These are phyloP conservation scores for Aspergillus flavus DNA, from an alignment of 2,329 filamentous ascomycete genomes.

Conservation along the genomic window DNA sequence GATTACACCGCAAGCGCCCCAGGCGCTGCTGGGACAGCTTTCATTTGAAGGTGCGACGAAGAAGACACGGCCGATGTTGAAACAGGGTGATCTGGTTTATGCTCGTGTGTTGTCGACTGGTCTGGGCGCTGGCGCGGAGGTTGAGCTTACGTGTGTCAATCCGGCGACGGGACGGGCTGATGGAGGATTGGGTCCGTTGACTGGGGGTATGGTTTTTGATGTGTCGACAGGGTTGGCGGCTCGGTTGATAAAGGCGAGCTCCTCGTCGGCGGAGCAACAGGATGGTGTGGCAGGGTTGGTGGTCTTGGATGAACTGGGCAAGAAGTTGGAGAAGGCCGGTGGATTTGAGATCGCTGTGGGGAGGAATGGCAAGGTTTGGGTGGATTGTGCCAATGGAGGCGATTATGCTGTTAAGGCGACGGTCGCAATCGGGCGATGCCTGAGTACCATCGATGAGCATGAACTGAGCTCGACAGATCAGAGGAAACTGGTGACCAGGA, in stretches of 20 bases:
- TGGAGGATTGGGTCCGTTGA: slow-evolving; percentile 82
- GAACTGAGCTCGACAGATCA: slow-evolving; percentile 46
- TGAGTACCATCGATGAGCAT: slow-evolving; percentile 75
- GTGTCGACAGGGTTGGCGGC: slow-evolving; percentile 82
- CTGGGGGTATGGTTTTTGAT: slow-evolving; percentile 82
- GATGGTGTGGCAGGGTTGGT: slow-evolving; percentile 64
- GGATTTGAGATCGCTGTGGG: slow-evolving; percentile 94
- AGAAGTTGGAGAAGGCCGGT: slow-evolving; percentile 61
- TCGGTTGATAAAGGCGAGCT: slow-evolving; percentile 60
- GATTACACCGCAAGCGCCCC: slow-evolving; percentile 65
- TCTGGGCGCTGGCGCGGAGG: slow-evolving; percentile 80
- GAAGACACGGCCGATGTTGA: slow-evolving; percentile 83
- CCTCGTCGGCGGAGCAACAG: slow-evolving; percentile 32
- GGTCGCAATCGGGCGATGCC: slow-evolving; percentile 74
- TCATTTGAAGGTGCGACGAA: slow-evolving; percentile 92
- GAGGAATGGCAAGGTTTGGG: slow-evolving; percentile 89
- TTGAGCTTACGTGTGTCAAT: slow-evolving; percentile 88
- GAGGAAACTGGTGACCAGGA: slow-evolving; percentile 48
- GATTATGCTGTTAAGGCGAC: slow-evolving; percentile 62
- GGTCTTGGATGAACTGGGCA: slow-evolving; percentile 78
- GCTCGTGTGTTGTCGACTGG: slow-evolving; percentile 78
- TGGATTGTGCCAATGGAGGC: slow-evolving; percentile 70
- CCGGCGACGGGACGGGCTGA: slow-evolving; percentile 84
- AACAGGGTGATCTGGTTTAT: slow-evolving; percentile 78
- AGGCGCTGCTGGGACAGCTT: slow-evolving; percentile 77